A percentile compares a stretch with the other conserved stretches of the same genome.
Evolutionary conservation across 2,329 filamentous ascomycete species (phyloP).

Genomic region (Exophiala oligosperma): DNA sequence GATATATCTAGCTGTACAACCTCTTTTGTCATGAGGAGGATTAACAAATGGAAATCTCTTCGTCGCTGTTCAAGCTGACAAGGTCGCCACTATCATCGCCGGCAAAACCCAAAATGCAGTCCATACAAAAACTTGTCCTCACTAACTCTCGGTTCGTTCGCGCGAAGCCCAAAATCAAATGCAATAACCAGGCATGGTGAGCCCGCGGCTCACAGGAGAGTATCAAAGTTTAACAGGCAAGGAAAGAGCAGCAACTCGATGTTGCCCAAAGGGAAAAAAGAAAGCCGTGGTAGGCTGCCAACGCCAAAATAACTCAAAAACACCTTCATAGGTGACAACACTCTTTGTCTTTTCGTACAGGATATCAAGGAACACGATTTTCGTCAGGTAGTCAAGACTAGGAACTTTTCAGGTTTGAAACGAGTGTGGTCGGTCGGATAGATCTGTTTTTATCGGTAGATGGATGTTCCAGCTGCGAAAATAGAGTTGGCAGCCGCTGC

Average conservation of each 20-base stretch:
- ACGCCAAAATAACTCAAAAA: constrained; percentile 8
- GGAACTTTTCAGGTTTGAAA: constrained; percentile 15
- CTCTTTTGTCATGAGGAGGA: constrained; percentile 15
- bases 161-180: constrained; percentile 6
- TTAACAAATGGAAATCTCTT: constrained; percentile 26
- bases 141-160: constrained; percentile 1
- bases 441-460: constrained; percentile 20
- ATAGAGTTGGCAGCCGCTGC: constrained; percentile 79
- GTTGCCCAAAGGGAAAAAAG: neutral
- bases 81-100: constrained; percentile 10
- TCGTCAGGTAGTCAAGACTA: constrained; percentile 14
- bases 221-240: constrained; percentile 10
- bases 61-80: constrained; percentile 26
- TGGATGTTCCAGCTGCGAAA: constrained; percentile 62
- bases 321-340: constrained; percentile 12
- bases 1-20: constrained; percentile 27
- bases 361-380: constrained; percentile 26
- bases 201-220: neutral
- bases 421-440: constrained; percentile 10
- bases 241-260: constrained; percentile 3
- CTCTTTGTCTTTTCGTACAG: constrained; percentile 27
- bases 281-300: constrained; percentile 3
- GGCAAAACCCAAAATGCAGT: constrained; percentile 20
- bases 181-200: constrained; percentile 11
- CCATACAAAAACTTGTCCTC: constrained; percentile 16